A percentile compares a stretch with the other conserved stretches of the same genome.
Evolutionary conservation across 2,329 filamentous ascomycete species (phyloP).

Genomic region (Fusarium protoensiforme): DNA sequence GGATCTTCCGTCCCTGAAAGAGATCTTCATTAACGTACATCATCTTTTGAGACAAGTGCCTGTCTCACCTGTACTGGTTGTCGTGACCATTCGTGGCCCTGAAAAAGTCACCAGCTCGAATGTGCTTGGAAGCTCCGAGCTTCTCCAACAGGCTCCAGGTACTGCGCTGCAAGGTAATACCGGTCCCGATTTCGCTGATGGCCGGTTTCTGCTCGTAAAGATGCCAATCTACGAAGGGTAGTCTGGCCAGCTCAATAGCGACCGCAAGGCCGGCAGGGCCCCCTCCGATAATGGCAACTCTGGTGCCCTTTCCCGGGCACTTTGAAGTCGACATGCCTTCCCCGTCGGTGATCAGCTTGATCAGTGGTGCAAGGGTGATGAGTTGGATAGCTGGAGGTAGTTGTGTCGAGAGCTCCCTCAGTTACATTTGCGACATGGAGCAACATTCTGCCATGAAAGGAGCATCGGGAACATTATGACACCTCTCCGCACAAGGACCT

Average conservation of each 20-base stretch:
- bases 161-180: neutral
- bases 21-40: neutral
- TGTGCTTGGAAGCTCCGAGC: neutral
- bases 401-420: neutral
- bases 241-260: neutral
- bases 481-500: neutral
- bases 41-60: neutral
- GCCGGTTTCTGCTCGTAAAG: neutral
- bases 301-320: neutral
- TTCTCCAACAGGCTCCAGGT: neutral
- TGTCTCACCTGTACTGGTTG: neutral
- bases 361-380: neutral
- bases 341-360: neutral
- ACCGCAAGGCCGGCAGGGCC: neutral
- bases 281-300: neutral
- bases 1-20: neutral
- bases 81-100: neutral
- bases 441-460: neutral
- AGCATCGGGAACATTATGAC: neutral
- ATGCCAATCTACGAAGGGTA: neutral
- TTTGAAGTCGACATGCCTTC: neutral
- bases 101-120: neutral
- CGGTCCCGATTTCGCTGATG: neutral
- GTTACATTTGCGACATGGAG: neutral
- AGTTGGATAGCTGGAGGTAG: neutral